Evolutionary conservation across 176 grass and related monocot genomes (phyloP), one percentile per base, ranked within the genome.

Genomic region (Saccharum spontaneum): DNA sequence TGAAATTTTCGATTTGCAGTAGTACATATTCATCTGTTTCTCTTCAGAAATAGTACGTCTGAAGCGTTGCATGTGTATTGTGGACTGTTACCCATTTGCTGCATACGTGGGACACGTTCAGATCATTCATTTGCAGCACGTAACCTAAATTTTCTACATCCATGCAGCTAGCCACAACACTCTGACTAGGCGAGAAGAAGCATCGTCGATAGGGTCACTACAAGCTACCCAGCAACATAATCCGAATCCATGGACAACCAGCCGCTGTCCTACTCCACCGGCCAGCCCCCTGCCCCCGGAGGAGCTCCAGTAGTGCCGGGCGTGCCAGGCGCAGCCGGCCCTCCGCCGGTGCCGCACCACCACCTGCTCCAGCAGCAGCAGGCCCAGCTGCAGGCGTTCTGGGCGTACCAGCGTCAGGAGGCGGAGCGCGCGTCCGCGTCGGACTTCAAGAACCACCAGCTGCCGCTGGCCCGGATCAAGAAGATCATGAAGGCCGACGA

Each of bases 401-500:
- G 93, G 93, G 88, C 87, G 82, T 91, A 94, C 87, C 93, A 94
- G 82, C 93, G 93, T 4, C 86, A 89, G 79, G 93, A 94, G 77
- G 90, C 93, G 30, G 93, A 94, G 88, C 87, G 90, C 71, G 93
- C 90, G 34, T 89, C 90, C 59, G 87, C 90, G 18, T 89, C 50
- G 17, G 93, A 94, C 82, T 89, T 94, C 87, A 92, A 89, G 85
- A 91, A 94, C 90, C 93, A 94, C 90, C 93, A 94, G 87, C 90
- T 94, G 36, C 93, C 93, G 1, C 85, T 94, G 38, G 93, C 93
- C 23, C 90, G 93, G 28, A 94, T 94, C 73, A 94, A 92, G 88
- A 94, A 94, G 90, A 94, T 94, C 69, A 94, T 94, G 93, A 94
- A 94, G 86, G 93, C 93, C 6, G 93, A 94, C 72, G 93, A 94